Base-by-base conservation (phyloP, 2,329 filamentous ascomycete species). In the Neofusicoccum sp. region DNA sequence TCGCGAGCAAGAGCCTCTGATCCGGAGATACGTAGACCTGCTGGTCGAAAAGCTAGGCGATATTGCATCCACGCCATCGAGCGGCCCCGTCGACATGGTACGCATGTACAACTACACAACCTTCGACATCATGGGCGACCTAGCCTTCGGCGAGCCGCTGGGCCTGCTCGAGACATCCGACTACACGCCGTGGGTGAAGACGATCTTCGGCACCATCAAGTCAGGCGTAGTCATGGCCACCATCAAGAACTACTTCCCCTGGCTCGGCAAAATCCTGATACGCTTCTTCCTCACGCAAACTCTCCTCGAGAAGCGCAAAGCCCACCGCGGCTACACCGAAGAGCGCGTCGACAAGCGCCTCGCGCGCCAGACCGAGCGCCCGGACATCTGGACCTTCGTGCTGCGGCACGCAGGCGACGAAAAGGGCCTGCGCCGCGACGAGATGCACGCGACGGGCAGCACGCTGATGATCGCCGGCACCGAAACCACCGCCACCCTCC, bases 401-500 rank as follows among this genome's bases (percentile, higher is more conserved):
- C 67, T 79, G 7, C 64, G 67, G 3, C 69, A 74, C 61, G 34
- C 69, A 4, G 70, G 68, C 8, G 71, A 37, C n/a, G 44, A 14
- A 33, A 68, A 69, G 34, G 71, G 69, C 0, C 48, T 76, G 31
- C 64, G 65, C 3, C 58, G 67, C 29, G 63, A 48, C 1, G 77
- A 82, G 50, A 78, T 82, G 70, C 71, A 79, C 22, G 64, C 72
- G 0, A 79, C 78, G 56, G 68, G 73, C 0, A 64, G 66, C 2
- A 33, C 78, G 0, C 71, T 81, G 39, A 79, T 81, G 66, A 59
- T 78, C 6, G 80, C 79, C 1, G 80, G 79, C 1, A 77, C 76
- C 22, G 80, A 83, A 61, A 81, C 80, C 0, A 78, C 78, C 0
- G 79, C 80, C 0, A 79, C 75, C 0, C 56, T 77, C 6, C 67